Percentiles rank a stretch among this genome's conserved stretches.
These are phyloP conservation scores for Caryopteris hybrid DNA, from an alignment of 305 asterid species.

Conservation along the genomic window DNA sequence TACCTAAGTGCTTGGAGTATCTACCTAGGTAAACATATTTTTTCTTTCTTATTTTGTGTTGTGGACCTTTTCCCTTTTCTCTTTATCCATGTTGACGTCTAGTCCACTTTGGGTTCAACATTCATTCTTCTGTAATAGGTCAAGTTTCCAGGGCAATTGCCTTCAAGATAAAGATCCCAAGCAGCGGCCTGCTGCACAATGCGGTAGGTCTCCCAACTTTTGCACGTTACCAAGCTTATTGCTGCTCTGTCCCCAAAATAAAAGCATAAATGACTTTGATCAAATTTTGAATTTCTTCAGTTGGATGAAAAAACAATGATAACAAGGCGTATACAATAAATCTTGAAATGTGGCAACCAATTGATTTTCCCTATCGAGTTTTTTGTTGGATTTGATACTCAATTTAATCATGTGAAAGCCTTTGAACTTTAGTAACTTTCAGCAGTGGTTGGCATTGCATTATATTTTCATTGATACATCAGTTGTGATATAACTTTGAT, in stretches of 20 bases:
- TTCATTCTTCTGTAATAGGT: constrained; percentile 30
- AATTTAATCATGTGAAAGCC: background rate
- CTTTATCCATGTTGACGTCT: background rate
- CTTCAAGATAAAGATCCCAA: constrained; percentile 63
- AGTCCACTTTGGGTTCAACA: background rate
- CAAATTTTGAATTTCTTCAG: background rate
- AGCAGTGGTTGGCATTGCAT: background rate
- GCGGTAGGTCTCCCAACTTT: constrained; percentile 45
- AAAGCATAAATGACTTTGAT: background rate
- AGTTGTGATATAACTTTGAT: constrained; percentile 5
- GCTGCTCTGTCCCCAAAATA: background rate
- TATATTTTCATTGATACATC: background rate
- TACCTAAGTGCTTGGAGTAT: constrained; percentile 81
- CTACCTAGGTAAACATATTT: constrained; percentile 53
- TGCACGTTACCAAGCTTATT: background rate
- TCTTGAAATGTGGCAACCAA: background rate
- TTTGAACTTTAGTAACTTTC: background rate
- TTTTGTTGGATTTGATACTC: background rate
- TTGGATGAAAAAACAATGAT: background rate
- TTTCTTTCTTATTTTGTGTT: background rate
- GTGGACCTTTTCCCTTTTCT: background rate
- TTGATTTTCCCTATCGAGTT: background rate
- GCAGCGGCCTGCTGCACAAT: constrained; percentile 73
- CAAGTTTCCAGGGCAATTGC: constrained; percentile 87
- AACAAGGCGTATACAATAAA: background rate